A percentile compares a stretch with the other conserved stretches of the same genome.
These are phyloP conservation scores for Eremochloa ophiuroides DNA, from an alignment of 176 grass and related monocot genomes.

Conservation along the genomic window DNA sequence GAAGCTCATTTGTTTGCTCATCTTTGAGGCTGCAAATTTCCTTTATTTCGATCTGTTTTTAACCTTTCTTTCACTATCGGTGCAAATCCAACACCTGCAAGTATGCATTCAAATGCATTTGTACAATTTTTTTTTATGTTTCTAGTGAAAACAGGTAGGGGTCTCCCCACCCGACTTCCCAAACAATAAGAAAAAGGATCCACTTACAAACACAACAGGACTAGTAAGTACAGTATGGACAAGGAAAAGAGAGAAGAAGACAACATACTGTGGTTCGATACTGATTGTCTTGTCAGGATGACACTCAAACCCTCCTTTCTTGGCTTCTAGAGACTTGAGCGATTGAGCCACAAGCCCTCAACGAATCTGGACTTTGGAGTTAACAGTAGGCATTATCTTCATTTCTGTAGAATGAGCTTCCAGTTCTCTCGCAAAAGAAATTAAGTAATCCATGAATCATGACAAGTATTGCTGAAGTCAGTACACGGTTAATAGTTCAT, in stretches of 20 bases:
- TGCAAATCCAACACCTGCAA: neutral
- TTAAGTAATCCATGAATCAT: constrained; percentile 8
- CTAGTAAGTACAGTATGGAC: constrained; percentile 22
- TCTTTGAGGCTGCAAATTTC: neutral
- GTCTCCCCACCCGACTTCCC: neutral
- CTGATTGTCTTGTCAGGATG: neutral
- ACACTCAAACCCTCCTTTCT: constrained; percentile 14
- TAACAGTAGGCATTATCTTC: constrained; percentile 16
- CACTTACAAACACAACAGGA: constrained; percentile 11
- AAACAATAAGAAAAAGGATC: neutral
- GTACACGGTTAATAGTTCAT: neutral
- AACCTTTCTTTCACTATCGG: neutral
- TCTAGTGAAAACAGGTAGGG: neutral
- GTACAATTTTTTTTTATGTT: neutral
- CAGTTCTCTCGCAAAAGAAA: constrained; percentile 23
- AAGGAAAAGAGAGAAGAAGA: constrained; percentile 3
- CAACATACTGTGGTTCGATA: constrained; percentile 26
- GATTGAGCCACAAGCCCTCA: constrained; percentile 12
- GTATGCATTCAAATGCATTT: neutral
- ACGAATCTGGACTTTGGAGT: constrained; percentile 19
- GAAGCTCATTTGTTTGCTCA: neutral
- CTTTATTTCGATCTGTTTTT: neutral
- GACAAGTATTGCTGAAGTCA: neutral
- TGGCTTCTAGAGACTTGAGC: constrained; percentile 18
- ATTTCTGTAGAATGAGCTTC: neutral